phyloP scores from a whole-genome alignment of 257 asterid species.

The Solanum habrochaites region DNA sequence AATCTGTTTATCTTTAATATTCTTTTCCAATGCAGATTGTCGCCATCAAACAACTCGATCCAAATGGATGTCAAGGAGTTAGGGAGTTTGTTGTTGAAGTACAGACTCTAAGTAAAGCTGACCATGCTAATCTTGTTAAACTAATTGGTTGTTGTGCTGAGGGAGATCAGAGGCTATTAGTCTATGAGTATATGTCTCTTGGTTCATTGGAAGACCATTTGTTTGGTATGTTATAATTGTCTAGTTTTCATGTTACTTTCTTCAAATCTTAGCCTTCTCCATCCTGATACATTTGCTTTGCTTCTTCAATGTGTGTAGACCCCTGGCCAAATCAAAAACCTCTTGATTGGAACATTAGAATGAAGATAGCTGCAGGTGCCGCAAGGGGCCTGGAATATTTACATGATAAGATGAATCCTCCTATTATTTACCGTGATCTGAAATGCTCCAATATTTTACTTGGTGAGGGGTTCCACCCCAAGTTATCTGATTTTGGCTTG shows the following conservation, averaged over 20 bases:
- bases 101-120: constrained; percentile 40
- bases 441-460: constrained; percentile 73
- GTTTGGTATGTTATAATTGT: constrained; percentile 25
- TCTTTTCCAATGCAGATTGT: constrained; percentile 33
- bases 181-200: constrained; percentile 72
- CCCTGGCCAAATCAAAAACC: constrained; percentile 14
- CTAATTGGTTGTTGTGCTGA: constrained; percentile 69
- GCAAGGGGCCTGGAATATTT: constrained; percentile 77
- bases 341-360: constrained; percentile 67
- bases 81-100: constrained; percentile 72
- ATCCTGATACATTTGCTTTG: not conserved
- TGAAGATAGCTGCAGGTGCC: constrained; percentile 81
- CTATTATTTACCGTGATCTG: constrained; percentile 70
- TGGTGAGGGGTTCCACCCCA: constrained; percentile 57
- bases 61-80: constrained; percentile 61
- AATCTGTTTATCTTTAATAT: not conserved
- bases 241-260: not conserved
- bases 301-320: constrained; percentile 17
- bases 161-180: constrained; percentile 63
- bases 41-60: constrained; percentile 73
- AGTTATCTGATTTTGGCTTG: constrained; percentile 80
- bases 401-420: constrained; percentile 65
- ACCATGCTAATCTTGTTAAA: constrained; percentile 67
- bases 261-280: not conserved
- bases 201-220: constrained; percentile 84